Percentiles rank a stretch among this genome's conserved stretches.
phyloP scores from a whole-genome alignment of 208 protist genomes.

The Naegleria gruberi region DNA sequence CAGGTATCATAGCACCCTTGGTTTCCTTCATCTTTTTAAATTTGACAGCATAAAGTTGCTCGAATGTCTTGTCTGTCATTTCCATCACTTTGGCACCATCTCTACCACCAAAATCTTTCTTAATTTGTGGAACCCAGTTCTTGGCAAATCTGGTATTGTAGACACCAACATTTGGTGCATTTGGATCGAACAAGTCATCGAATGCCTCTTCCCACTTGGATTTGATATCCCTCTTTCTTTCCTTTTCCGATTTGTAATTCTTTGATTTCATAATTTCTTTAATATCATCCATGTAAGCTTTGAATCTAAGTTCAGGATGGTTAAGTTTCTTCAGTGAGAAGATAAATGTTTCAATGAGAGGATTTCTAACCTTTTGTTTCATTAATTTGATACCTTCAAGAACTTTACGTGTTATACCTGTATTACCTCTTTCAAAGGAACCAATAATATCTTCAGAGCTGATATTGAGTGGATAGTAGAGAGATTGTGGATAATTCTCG shows the following conservation, averaged over 20 bases:
- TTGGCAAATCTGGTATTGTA: conserved; percentile 45
- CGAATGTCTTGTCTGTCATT: conserved; percentile 30
- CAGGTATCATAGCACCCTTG: conserved; percentile 26
- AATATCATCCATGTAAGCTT: conserved; percentile 48
- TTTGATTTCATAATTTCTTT: conserved; percentile 34
- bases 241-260: neutral
- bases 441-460: conserved; percentile 44
- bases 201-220: conserved; percentile 26
- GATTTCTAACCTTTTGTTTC: conserved; percentile 27
- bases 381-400: conserved; percentile 20
- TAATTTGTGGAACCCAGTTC: conserved; percentile 28
- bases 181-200: conserved; percentile 42
- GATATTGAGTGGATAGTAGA: conserved; percentile 65
- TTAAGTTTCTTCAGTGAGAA: conserved; percentile 44
- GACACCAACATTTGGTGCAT: neutral
- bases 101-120: conserved; percentile 13
- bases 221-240: conserved; percentile 1
- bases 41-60: neutral
- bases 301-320: conserved; percentile 59
- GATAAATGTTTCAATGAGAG: conserved; percentile 44
- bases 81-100: conserved; percentile 31
- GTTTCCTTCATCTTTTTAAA: conserved; percentile 26
- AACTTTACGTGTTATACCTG: neutral
- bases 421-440: no score
- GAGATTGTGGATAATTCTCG: conserved; percentile 50